Percentiles rank a stretch among this genome's conserved stretches.
Conservation (phyloP, 768 basidiomycete genomes). For the Rhodosporidiobolus sp. region DNA sequence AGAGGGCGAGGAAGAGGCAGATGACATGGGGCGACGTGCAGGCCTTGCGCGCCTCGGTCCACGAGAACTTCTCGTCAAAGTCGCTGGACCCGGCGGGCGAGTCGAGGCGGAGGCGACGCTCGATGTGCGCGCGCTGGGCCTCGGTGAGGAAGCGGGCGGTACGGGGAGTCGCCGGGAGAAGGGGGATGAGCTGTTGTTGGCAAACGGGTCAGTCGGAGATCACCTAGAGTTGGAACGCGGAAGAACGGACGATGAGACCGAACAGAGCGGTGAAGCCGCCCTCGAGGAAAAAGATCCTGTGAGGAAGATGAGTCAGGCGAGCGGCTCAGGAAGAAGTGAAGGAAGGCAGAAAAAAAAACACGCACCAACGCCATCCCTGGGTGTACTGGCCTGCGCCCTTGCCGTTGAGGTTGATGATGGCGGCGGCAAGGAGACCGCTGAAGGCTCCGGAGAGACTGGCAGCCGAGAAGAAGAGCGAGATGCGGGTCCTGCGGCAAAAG, state of each 20-base stretch:
- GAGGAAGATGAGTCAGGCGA: background rate
- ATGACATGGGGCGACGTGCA: slow-evolving; percentile 59
- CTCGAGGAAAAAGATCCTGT: slow-evolving; percentile 50
- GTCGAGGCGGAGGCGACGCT: slow-evolving; percentile 40
- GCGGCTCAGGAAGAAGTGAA: background rate
- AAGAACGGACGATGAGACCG: slow-evolving; percentile 49
- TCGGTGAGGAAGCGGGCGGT: slow-evolving; percentile 57
- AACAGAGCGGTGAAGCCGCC: slow-evolving; percentile 64
- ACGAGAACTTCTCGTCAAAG: slow-evolving; percentile 55
- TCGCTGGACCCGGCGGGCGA: slow-evolving; percentile 4
- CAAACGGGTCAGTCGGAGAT: too few species aligned
- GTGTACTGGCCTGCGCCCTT: slow-evolving; percentile 25
- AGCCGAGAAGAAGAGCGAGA: slow-evolving; percentile 46
- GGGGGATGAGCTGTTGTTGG: slow-evolving; percentile 50
- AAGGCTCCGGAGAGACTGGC: slow-evolving; percentile 44
- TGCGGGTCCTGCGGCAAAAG: slow-evolving; percentile 42
- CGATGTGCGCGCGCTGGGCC: slow-evolving; percentile 47
- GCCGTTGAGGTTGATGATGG: slow-evolving; percentile 45
- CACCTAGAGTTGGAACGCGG: too few species aligned
- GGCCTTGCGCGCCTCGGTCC: slow-evolving; percentile 58
- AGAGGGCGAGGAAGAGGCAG: slow-evolving; percentile 58
- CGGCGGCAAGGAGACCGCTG: slow-evolving; percentile 47
- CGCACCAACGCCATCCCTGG: slow-evolving; percentile 48
- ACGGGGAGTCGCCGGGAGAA: slow-evolving; percentile 55
- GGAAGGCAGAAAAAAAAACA: background rate